These are phyloP conservation scores for Artemisia argyi DNA, from an alignment of 129 eudicot species.

Conservation along the genomic window DNA sequence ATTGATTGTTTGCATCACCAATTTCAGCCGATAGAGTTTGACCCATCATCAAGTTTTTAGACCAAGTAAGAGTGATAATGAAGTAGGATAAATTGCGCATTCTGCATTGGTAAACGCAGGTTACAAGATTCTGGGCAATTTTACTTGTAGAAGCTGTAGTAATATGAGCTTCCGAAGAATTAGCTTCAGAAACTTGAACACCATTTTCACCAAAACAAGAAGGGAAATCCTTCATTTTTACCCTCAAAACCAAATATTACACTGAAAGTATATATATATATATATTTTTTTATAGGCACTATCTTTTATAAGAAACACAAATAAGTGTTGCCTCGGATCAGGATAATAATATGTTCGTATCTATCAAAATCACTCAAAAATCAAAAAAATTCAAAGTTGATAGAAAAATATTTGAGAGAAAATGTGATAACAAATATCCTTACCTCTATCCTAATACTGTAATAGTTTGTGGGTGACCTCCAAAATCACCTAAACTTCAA, in stretches of 20 bases:
- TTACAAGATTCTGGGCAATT: conserved; percentile 60
- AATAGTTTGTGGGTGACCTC: conserved; percentile 12
- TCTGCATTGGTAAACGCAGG: conserved; percentile 58
- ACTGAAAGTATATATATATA: neutral
- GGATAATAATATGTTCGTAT: too few species aligned
- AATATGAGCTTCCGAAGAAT: conserved; percentile 27
- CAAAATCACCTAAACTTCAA: neutral
- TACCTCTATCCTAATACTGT: neutral
- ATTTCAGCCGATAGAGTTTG: conserved; percentile 56
- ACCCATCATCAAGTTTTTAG: conserved; percentile 67
- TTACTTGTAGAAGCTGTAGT: conserved; percentile 18
- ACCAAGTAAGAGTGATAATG: conserved; percentile 64
- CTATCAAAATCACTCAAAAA: too few species aligned
- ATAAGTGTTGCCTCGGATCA: neutral
- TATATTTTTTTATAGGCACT: neutral
- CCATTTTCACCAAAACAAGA: conserved; percentile 81
- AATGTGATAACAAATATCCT: too few species aligned
- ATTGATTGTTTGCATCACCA: conserved; percentile 35
- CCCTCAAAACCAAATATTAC: neutral
- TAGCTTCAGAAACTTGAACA: conserved; percentile 59
- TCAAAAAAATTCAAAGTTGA: too few species aligned
- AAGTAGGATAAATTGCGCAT: conserved; percentile 37
- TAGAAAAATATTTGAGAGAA: too few species aligned
- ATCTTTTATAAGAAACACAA: neutral
- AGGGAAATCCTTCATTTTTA: conserved; percentile 72